Percentiles rank a stretch among this genome's conserved stretches.
Conservation (phyloP, 441 rosid genomes). For the Corymbia citriodora region DNA sequence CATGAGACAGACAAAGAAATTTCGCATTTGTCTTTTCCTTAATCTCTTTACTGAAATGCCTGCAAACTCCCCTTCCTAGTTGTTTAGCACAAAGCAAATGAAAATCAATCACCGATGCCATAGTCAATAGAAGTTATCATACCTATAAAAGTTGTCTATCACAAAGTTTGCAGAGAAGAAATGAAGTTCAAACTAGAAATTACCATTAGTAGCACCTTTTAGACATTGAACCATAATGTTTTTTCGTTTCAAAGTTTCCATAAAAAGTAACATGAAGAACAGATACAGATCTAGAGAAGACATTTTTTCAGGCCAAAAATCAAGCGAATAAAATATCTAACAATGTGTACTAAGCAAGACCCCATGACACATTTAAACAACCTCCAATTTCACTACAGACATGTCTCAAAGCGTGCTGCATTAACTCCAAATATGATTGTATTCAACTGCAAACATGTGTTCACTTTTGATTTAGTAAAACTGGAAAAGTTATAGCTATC, state of each 20-base stretch:
- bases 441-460: neutral
- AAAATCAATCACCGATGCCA: neutral
- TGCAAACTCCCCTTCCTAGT: slow-evolving; percentile 85
- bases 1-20: slow-evolving; percentile 90
- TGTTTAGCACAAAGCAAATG: neutral
- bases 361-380: neutral
- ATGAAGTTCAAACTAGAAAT: neutral
- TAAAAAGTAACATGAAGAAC: neutral
- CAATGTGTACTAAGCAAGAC: neutral
- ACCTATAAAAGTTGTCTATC: neutral
- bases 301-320: neutral
- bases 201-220: neutral
- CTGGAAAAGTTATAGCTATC: neutral
- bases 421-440: neutral
- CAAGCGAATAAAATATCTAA: neutral
- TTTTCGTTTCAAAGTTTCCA: neutral
- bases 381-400: neutral
- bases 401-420: neutral
- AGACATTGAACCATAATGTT: neutral
- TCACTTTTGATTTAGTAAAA: neutral
- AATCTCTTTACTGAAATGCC: slow-evolving; percentile 72
- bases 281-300: neutral
- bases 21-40: slow-evolving; percentile 90
- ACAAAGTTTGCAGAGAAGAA: neutral
- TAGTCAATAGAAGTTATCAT: neutral